Base-by-base conservation (phyloP, 2,329 filamentous ascomycete species). In the Daldinia sp. region DNA sequence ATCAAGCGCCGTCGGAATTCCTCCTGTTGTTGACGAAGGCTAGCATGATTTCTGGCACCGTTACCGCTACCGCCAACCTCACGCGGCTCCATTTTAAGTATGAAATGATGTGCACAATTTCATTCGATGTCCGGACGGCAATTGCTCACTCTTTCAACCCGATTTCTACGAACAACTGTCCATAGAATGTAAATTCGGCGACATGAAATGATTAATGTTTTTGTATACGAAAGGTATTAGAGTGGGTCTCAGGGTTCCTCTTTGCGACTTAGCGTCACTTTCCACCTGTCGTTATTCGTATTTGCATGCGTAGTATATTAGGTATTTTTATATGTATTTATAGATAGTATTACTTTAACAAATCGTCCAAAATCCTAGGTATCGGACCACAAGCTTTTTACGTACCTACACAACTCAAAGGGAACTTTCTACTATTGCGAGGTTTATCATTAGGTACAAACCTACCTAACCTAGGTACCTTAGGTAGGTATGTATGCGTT, bases 1-100 rank as follows among this genome's bases (percentile, higher is more conserved):
- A 71, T 66, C 27, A 70, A 39, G 7, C 70, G 68, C 41, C 70
- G 67, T 30, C 64, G 69, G 19, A 69, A 66, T 11, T 72, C 70
- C 53, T 67, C 67, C 47, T 64, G 61, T 13, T 72, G 70, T 15
- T 70, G 67, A 8, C 67, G 71, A 41, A 68, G 64, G 32, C 41
- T 59, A 52, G 54, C 49, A 50, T 61, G 58, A 37, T 55, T 61
- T 45, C 64, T 56, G 27, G 27, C 15, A 15, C 23, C 32, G 48
- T 59, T 54, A 17, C 54, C 48, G 37, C 34, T 41, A 15, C 27
- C 32, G 19, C 54, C 43, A 21, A 49, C 23, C 43, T 64, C 63
- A 15, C 60, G 57, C 13, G 63, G 66, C 19, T 68, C 63, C 67
- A 69, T 69, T 47, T 43, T 15, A 27, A 11, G 10, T 2, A 53